phyloP scores from a whole-genome alignment of 2,329 filamentous ascomycete species.

The Epichloe amarillans region DNA sequence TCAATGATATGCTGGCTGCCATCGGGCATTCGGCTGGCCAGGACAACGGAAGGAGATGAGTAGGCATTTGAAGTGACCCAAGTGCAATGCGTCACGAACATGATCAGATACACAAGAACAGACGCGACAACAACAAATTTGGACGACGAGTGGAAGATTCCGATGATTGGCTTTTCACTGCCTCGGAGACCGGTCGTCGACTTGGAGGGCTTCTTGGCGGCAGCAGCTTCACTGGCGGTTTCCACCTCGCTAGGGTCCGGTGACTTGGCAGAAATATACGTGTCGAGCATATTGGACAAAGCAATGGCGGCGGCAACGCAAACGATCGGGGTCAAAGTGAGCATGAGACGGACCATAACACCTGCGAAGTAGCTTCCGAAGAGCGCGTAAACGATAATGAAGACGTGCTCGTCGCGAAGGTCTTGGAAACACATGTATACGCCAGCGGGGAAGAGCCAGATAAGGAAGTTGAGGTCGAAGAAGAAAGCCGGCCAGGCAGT shows the following conservation, averaged over 20 bases:
- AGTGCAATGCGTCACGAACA: conserved; percentile 96
- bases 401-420: conserved; percentile 91
- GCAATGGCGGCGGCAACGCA: conserved; percentile 88
- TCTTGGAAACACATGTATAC: conserved; percentile 97
- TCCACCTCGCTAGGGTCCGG: conserved; percentile 39
- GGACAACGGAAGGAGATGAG: conserved; percentile 91
- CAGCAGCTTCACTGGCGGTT: conserved; percentile 33
- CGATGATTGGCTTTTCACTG: conserved; percentile 59
- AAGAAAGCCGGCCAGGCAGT: conserved; percentile 99
- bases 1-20: conserved; percentile 98
- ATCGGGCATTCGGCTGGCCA: conserved; percentile 84
- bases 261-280: conserved; percentile 57
- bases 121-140: conserved; percentile 65
- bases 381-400: conserved; percentile 93
- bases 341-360: conserved; percentile 98
- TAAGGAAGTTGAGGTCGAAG: conserved; percentile 94
- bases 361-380: conserved; percentile 96
- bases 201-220: conserved; percentile 43
- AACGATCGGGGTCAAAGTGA: conserved; percentile 90
- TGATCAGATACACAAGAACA: conserved; percentile 66
- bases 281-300: conserved; percentile 76
- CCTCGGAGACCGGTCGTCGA: conserved; percentile 46
- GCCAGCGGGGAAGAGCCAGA: conserved; percentile 96
- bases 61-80: conserved; percentile 99
- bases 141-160: conserved; percentile 69